Evolutionary conservation across 306 rosid genomes (phyloP), one percentile per base, ranked within the genome.

Genomic region (Sphenostylis stenocarpa): DNA sequence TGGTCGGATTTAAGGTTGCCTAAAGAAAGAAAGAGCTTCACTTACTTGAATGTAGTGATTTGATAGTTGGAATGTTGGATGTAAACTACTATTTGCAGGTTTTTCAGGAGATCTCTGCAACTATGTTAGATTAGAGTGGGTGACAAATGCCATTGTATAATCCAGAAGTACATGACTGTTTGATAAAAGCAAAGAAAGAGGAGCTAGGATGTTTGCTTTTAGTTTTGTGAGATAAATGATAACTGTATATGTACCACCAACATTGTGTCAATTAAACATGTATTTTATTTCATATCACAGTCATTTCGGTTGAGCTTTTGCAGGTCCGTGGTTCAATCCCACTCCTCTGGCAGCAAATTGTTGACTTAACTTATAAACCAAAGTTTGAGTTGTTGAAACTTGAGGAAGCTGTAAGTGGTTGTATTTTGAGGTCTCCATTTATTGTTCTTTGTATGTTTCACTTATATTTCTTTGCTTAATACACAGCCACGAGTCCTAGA

Each of bases 301-400:
- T 53, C 39, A 64, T 60, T 60, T 48, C 23, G 73, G 67, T 76
- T 77, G 81, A 73, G 72, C 76, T 85, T 83, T 81, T 57, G 48
- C 88, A 95, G 99, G 81, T 95, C 78, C 93, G 97, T 77, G 99
- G 99, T 19, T 95, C 97, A 55, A 95, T 95, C 60, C 97, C 99
- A 7, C 84, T 95, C 70, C 91, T 86, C 20, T 92, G 99, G 99
- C 90, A 95, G 63, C 97, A 92, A 86, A 79, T 95, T 80, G 97
- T 95, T 64, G 97, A 95, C 81, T 82, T 95, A 84, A 92, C 99
- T 64, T 95, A 92, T 75, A 95, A 95, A 87, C 97, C 99, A 0
- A 95, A 92, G 84, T 90, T 87, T 34, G 97, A 89, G 66, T 70
- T 92, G 58, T 78, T 95, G 84, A 90, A 75, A 78, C 85, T 23